These are phyloP conservation scores for Melaleuca alternifolia DNA, from an alignment of 345 rosid genomes.

Conservation along the genomic window DNA sequence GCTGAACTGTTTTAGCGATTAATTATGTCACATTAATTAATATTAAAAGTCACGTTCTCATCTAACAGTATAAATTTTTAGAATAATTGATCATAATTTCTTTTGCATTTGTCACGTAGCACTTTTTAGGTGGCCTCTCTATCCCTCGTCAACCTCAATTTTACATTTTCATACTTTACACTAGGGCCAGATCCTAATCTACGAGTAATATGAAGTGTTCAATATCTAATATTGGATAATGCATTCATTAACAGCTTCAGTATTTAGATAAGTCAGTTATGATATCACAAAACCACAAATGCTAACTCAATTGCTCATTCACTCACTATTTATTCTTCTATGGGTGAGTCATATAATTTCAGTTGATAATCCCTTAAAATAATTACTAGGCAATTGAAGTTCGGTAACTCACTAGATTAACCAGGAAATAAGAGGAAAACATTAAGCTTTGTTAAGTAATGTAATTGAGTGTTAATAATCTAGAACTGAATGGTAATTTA, in stretches of 20 bases:
- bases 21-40: not conserved
- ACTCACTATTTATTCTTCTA: not conserved
- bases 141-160: not conserved
- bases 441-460: not conserved
- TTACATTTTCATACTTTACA: not conserved
- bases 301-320: too few relatives aligned
- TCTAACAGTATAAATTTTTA: not conserved
- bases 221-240: too few relatives aligned
- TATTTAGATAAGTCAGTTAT: too few relatives aligned
- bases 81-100: not conserved
- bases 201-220: too few relatives aligned
- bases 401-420: not conserved
- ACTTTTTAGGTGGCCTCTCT: not conserved
- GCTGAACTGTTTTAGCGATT: not conserved
- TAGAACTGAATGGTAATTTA: not conserved
- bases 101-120: not conserved
- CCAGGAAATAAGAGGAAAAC: not conserved
- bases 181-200: too few relatives aligned
- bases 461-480: not conserved
- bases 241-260: too few relatives aligned
- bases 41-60: not conserved
- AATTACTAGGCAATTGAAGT: not conserved
- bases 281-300: too few relatives aligned
- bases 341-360: not conserved
- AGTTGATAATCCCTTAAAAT: not conserved